A percentile compares a stretch with the other conserved stretches of the same genome.
Conservation (phyloP, 306 rosid genomes). For the Castanospermum australe region DNA sequence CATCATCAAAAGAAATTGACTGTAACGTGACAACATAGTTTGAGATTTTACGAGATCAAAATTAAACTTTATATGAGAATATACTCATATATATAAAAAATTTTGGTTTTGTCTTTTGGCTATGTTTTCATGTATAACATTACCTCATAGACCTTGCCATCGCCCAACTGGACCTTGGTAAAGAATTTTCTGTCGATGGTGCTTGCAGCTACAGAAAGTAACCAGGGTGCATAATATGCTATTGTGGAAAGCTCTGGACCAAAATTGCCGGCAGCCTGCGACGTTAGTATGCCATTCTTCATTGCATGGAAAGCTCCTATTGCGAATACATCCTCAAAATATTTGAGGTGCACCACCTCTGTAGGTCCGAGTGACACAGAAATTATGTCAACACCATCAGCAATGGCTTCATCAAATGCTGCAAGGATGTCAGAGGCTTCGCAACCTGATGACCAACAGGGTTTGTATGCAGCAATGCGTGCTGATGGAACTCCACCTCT, state of each 20-base stretch:
- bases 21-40: no score
- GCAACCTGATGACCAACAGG: constrained; percentile 13
- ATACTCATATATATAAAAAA: no score
- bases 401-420: constrained; percentile 44
- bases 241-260: constrained; percentile 35
- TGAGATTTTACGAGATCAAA: no score
- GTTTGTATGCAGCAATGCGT: constrained; percentile 17
- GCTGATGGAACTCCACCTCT: constrained; percentile 12
- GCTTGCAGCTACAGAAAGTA: constrained; percentile 45
- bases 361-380: constrained; percentile 24
- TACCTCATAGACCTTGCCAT: constrained; percentile 27
- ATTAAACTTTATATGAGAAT: no score
- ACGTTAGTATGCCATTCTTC: constrained; percentile 41
- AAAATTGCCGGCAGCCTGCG: constrained; percentile 23
- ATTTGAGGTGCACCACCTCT: background rate
- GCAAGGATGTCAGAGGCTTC: constrained; percentile 4
- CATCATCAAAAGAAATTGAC: no score
- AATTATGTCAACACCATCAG: constrained; percentile 50
- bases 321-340: constrained; percentile 19
- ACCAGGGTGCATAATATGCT: constrained; percentile 43
- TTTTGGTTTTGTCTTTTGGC: no score
- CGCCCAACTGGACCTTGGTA: constrained; percentile 36
- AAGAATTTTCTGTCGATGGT: constrained; percentile 35
- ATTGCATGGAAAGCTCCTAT: constrained; percentile 55
- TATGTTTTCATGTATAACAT: background rate